Base-by-base conservation (phyloP, 805 yeast genomes). In the Cyberlindnera xylosilytica region DNA sequence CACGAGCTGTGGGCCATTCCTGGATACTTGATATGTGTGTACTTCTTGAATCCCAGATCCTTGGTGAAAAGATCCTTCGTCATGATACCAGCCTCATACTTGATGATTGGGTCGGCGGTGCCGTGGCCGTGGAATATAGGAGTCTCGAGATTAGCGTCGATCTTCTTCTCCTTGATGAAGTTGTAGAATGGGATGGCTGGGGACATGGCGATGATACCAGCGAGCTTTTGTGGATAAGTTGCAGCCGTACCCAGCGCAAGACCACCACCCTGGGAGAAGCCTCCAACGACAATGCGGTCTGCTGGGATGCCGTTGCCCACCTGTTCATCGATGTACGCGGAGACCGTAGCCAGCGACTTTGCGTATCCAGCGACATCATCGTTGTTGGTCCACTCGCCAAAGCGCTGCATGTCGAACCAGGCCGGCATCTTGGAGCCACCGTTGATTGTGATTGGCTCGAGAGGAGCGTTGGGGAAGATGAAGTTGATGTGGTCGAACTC, bases 181-280 rank as follows among this genome's bases (percentile, higher is more conserved):
- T 46, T 47, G 33, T 46, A 34, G 32, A 68, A 41, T 7, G 63
- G 60, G 45, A 79, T 65, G 55, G 87, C 87, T 1, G 97, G 97
- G 1, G 96, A 85, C 36, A 91, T 65, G 0, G 81, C 77, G 18
- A 88, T 62, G 23, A 86, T 71, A 2, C 96, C 98, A 8, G 86
- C 98, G 17, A 90, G 68, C 56, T 83, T 84, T 42, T 66, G 58
- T 16, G 80, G 79, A 24, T 72, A 60, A 10, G 73, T 62, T 1
- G 81, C 68, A 18, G 78, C 69, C 13, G 83, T 58, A 3, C 86
- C 87, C 45, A 86, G 66, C 1, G 93, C 66, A 10, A 91, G 47
- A 2, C 95, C 89, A 37, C 88, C 95, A 42, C 99, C 99, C 65
- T 93, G 99, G 4, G 95, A 83, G 60, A 93, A 93, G 0, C 99